phyloP scores from a whole-genome alignment of 1,139 yeast species.

The Sugiyamaella sp. region DNA sequence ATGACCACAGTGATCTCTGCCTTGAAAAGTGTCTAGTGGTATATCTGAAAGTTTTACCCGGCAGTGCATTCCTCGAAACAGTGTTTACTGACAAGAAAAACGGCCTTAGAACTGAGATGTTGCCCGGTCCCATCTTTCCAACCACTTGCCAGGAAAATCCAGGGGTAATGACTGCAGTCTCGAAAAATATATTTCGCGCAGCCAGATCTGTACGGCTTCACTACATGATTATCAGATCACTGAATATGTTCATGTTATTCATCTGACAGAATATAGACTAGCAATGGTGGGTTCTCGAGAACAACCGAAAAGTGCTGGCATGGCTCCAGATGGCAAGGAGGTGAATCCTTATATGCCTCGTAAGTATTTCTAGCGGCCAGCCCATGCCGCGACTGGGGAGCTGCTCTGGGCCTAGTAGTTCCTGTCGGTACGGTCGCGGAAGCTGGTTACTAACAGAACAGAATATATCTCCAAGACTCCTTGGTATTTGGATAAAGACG shows the following conservation, averaged over 20 bases:
- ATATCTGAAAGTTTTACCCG: too few relatives aligned
- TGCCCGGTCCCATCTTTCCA: neutral
- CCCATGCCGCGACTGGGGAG: neutral
- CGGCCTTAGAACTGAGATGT: neutral
- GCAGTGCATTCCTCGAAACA: too few relatives aligned
- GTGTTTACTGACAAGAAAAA: too few relatives aligned
- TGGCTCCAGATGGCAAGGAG: conserved; percentile 45
- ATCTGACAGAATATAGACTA: too few relatives aligned
- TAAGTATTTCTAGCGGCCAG: conserved; percentile 20
- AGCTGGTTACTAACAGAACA: conserved; percentile 17
- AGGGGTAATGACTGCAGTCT: neutral
- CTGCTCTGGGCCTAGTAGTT: too few relatives aligned
- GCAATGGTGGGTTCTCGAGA: conserved; percentile 12
- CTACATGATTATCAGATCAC: neutral
- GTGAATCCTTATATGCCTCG: conserved; percentile 42
- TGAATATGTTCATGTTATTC: too few relatives aligned
- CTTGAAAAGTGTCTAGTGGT: too few relatives aligned
- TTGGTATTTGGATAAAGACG: conserved; percentile 48
- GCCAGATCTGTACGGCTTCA: neutral
- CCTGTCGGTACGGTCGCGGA: too few relatives aligned
- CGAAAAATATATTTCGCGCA: neutral
- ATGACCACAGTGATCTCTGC: neutral
- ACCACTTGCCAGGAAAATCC: neutral
- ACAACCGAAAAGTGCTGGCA: neutral
- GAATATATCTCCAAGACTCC: conserved; percentile 46